These are phyloP conservation scores for Medicago truncatula DNA, from an alignment of 306 rosid genomes.

Conservation along the genomic window MtrunA17r5.0-ANR NC_053048.1:23387501-23388000, in stretches of 20 bases:
- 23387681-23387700: slow-evolving; percentile 48
- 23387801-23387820: not conserved
- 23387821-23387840: slow-evolving; percentile 45
- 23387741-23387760: slow-evolving; percentile 34
- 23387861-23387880: slow-evolving; percentile 29
- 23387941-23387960: slow-evolving; percentile 33
- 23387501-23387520: slow-evolving; percentile 38
- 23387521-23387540: not conserved
- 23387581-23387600: slow-evolving; percentile 9
- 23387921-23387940: slow-evolving; percentile 56
- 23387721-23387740: slow-evolving; percentile 42
- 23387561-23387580: slow-evolving; percentile 41
- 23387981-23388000: slow-evolving; percentile 42
- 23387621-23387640: slow-evolving; percentile 39
- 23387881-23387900: slow-evolving; percentile 41
- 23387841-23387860: slow-evolving; percentile 20
- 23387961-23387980: slow-evolving; percentile 43
- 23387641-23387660: slow-evolving; percentile 42
- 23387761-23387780: not conserved
- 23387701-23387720: slow-evolving; percentile 51
- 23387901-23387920: slow-evolving; percentile 51
- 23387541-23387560: slow-evolving; percentile 53
- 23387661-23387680: slow-evolving; percentile 43
- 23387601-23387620: slow-evolving; percentile 30
- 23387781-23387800: not conserved